Base-by-base conservation (phyloP, 306 rosid species). In the Heteromeles arbutifolia region DNA sequence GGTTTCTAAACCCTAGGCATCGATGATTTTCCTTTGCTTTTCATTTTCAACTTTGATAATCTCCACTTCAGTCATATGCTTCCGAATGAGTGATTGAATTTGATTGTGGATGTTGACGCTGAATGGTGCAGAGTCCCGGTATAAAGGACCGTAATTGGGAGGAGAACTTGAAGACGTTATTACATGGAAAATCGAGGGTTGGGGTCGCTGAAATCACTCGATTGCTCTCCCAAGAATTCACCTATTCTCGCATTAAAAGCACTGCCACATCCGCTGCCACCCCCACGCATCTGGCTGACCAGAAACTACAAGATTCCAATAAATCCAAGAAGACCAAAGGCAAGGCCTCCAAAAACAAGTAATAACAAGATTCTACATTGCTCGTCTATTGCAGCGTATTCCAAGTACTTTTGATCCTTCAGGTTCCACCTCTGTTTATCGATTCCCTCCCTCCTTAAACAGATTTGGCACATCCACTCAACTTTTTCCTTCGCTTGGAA, bases 111-210 rank as follows among this genome's bases (percentile, higher is more conserved):
- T 4, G 53, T 5, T 15, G 53, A 14, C 53, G 53, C 7, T 4
- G 53, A 48, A 48, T 48, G 53, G 19, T 74, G 86, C 88, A 88
- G 92, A 86, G 88, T 81, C 96, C 92, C 50, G 91, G 92, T 52
- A 85, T 88, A 24, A 83, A 82, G 68, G 91, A 90, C 80, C 76
- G 81, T 77, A 77, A 78, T 59, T 90, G 88, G 96, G 92, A 88
- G 84, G 88, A 83, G 83, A 90, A 88, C 82, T 78, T 90, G 83
- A 85, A 85, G 50, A 76, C 84, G 0, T 63, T 86, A 44, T 64
- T 90, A 67, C 89, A 86, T 31, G 87, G 92, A 15, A 90, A 85
- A 70, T 84, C 14, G 22, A 79, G 82, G 22, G 69, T 86, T 78
- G 90, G 92, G 24, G 76, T 88, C 26, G 63, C 89, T 6, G 90